Evolutionary conservation across 345 rosid species (phyloP).

Genomic region (Brassica juncea): DNA sequence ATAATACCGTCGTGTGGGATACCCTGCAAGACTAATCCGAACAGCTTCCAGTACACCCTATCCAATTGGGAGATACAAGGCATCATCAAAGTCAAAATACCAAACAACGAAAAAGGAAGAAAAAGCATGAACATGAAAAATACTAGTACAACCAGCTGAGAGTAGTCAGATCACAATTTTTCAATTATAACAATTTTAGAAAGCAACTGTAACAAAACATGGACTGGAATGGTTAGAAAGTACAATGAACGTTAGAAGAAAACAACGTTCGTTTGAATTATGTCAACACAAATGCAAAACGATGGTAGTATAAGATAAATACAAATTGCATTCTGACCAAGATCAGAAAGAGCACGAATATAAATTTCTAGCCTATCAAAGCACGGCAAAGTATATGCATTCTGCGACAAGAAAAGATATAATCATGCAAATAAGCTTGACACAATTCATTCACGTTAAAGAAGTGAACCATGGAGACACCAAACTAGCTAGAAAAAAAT

Average conservation of each 20-base stretch:
- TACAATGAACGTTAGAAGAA: conserved; percentile 4
- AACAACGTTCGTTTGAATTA: neutral
- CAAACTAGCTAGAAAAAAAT: conserved; percentile 15
- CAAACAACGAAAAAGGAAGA: conserved; percentile 9
- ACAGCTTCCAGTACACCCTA: conserved; percentile 99
- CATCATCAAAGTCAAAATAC: conserved; percentile 23
- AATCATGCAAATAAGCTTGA: neutral
- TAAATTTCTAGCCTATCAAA: conserved; percentile 14
- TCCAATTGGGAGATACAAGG: conserved; percentile 35
- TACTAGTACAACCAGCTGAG: conserved; percentile 21
- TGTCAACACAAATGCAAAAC: neutral
- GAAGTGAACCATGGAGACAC: conserved; percentile 7
- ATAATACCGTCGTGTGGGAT: conserved; percentile 86
- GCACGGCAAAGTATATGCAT: conserved; percentile 18
- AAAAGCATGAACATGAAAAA: conserved; percentile 14
- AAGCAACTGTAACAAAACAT: neutral
- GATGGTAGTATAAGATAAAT: neutral
- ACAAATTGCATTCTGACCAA: conserved; percentile 8
- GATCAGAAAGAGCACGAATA: conserved; percentile 5
- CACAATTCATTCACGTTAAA: conserved; percentile 3
- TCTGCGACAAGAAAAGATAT: conserved; percentile 20
- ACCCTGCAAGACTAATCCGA: conserved; percentile 97
- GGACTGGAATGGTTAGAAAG: conserved; percentile 3
- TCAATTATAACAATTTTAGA: conserved; percentile 16
- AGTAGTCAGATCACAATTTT: conserved; percentile 11